Evolutionary conservation across 106 monocot species (phyloP), one percentile per base, ranked within the genome.

Genomic region (Dendrobium officinale): DNA sequence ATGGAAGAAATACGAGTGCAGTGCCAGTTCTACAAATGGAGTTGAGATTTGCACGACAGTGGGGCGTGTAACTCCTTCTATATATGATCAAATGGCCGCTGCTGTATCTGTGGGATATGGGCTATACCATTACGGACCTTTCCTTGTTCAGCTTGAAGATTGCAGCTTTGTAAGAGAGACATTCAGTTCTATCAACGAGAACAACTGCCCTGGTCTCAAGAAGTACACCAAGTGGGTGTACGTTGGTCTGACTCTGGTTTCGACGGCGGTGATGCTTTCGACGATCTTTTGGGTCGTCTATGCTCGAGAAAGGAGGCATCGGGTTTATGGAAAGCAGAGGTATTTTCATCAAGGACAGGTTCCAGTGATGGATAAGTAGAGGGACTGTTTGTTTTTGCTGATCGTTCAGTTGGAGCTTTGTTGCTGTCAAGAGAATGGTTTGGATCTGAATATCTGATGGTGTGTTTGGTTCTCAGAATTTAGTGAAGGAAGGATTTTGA

Each of bases 101-200:
- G 92, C 91, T 0, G 48, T 79, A 43, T 85, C 61, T 6, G 86
- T 93, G 44, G 87, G 89, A 82, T 80, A 58, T 19, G 95, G 92
- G 16, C 40, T 92, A 29, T 84, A 91, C 67, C 83, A 81, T 19
- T 98, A 92, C n/a, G 84, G 86, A 9, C 98, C 98, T 9, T 98
- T 98, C 84, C 85, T 98, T 10, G 78, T 49, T 68, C 80, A 91
- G 31, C 81, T 98, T 20, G 82, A 85, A 49, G 92, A 92, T 72
- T 98, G 98, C 88, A 89, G 83, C 24, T 98, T 95, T 33, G 98
- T 89, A 40, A 82, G 95, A 1, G 79, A 92, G n/a, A 90, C 98
- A 10, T 98, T 98, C 75, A 78, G 70, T 11, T 59, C 48, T 24
- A 95, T 98, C 20, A 48, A 45, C 19, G 41, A 67, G 17, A 79